phyloP scores from a whole-genome alignment of 2,329 filamentous ascomycete genomes.

The Penicillium hesseltinei region DNA sequence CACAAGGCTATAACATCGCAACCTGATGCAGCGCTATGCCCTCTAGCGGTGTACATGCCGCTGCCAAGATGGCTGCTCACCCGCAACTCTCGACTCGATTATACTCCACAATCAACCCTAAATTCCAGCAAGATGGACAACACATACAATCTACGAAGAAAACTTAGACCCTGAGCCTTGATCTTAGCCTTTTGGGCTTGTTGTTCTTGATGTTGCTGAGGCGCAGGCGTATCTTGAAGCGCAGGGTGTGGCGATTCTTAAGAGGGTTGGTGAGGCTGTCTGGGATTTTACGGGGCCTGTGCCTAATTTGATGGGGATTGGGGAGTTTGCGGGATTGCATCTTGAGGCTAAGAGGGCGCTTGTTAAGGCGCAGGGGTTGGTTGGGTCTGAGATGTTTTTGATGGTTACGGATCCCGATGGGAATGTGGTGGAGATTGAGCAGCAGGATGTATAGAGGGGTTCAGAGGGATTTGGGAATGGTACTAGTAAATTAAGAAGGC shows the following conservation, averaged over 20 bases:
- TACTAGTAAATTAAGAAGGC: neutral
- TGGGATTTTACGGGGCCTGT: slow-evolving; percentile 4
- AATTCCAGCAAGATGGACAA: neutral
- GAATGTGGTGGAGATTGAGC: slow-evolving; percentile 1
- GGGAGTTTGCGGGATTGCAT: slow-evolving; percentile 7
- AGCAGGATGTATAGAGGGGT: neutral
- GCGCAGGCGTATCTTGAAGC: slow-evolving; percentile 17
- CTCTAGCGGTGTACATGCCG: neutral
- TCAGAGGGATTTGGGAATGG: neutral
- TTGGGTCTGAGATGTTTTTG: slow-evolving; percentile 10
- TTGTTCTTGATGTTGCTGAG: slow-evolving; percentile 3
- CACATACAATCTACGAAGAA: neutral
- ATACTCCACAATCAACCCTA: neutral
- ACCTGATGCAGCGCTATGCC: neutral
- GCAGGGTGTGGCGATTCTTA: neutral
- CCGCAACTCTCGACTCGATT: neutral
- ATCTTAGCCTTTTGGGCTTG: neutral
- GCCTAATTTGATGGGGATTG: slow-evolving; percentile 9
- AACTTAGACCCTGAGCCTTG: neutral
- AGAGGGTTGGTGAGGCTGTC: slow-evolving; percentile 1
- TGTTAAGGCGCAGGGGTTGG: slow-evolving; percentile 5
- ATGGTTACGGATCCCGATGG: slow-evolving; percentile 11
- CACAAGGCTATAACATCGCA: neutral
- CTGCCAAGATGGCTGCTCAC: neutral
- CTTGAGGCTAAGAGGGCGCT: slow-evolving; percentile 8